A percentile compares a stretch with the other conserved stretches of the same genome.
phyloP scores from a whole-genome alignment of 2,329 filamentous ascomycete genomes.

The Fusarium domesticum region DNA sequence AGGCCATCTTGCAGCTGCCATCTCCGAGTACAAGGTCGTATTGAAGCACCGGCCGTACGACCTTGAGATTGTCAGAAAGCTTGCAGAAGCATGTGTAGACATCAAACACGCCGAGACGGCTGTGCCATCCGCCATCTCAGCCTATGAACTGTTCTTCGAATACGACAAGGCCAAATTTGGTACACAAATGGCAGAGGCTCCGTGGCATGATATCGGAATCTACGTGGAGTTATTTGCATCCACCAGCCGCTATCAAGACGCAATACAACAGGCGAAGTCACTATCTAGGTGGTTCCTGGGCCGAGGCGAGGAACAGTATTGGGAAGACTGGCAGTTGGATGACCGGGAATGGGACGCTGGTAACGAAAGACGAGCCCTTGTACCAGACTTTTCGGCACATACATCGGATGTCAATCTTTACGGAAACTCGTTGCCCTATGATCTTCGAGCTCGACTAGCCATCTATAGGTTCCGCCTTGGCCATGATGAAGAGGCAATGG shows the following conservation, averaged over 20 bases:
- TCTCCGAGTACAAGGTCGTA: conserved; percentile 55
- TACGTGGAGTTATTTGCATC: conserved; percentile 78
- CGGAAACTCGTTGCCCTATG: conserved; percentile 70
- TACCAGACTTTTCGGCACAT: conserved; percentile 58
- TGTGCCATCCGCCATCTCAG: conserved; percentile 42
- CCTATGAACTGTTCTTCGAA: conserved; percentile 48
- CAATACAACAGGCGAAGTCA: conserved; percentile 66
- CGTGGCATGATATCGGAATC: conserved; percentile 82
- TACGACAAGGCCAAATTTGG: conserved; percentile 37
- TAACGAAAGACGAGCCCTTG: conserved; percentile 62
- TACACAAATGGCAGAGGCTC: conserved; percentile 39
- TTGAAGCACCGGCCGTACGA: conserved; percentile 53
- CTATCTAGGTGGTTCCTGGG: conserved; percentile 81
- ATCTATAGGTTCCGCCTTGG: conserved; percentile 74
- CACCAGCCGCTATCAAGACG: conserved; percentile 59
- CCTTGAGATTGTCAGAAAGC: conserved; percentile 51
- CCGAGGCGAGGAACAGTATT: conserved; percentile 68
- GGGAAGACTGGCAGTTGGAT: conserved; percentile 69
- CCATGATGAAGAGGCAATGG: conserved; percentile 69
- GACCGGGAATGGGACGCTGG: conserved; percentile 87
- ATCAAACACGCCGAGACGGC: conserved; percentile 43
- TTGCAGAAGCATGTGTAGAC: conserved; percentile 57
- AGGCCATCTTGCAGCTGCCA: conserved; percentile 52
- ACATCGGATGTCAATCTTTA: conserved; percentile 59
- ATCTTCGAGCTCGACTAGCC: conserved; percentile 80